Evolutionary conservation across 208 protist species (phyloP).

Genomic region (Acanthamoeba healyi): DNA sequence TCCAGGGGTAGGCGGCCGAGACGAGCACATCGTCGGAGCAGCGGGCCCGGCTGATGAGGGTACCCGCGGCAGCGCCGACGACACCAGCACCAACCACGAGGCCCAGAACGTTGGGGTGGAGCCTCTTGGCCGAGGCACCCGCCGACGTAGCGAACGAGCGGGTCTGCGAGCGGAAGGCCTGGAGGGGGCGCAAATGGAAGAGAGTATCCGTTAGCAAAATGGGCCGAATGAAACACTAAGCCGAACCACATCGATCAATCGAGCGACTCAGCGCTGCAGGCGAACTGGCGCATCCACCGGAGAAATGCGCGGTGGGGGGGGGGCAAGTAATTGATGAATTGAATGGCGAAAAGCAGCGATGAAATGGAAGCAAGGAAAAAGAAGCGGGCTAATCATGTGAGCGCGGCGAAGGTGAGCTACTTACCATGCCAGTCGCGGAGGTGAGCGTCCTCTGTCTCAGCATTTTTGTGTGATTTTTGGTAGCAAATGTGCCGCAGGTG

Average conservation of each 20-base stretch:
- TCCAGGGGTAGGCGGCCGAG: conserved; percentile 88
- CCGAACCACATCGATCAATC: not conserved
- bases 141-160: conserved; percentile 38
- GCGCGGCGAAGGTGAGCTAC: not conserved
- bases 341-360: not conserved
- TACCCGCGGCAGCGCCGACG: conserved; percentile 21
- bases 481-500: not conserved
- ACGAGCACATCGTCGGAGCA: conserved; percentile 85
- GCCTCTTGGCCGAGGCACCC: not conserved
- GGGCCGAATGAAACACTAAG: not conserved
- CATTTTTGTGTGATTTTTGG: conserved; percentile 6
- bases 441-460: conserved; percentile 60
- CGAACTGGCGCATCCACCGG: not conserved
- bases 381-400: too few relatives aligned
- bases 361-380: not conserved
- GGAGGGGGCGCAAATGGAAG: not conserved
- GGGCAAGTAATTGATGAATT: not conserved
- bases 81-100: conserved; percentile 32
- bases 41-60: conserved; percentile 24
- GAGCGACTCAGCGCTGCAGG: not conserved
- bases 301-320: not conserved
- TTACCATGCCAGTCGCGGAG: conserved; percentile 9
- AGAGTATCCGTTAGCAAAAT: not conserved
- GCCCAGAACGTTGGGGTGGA: conserved; percentile 39
- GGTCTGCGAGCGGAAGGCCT: conserved; percentile 35